These are phyloP conservation scores for Clonostachys solani DNA, from an alignment of 2,329 filamentous ascomycete genomes.

Conservation along the genomic window DNA sequence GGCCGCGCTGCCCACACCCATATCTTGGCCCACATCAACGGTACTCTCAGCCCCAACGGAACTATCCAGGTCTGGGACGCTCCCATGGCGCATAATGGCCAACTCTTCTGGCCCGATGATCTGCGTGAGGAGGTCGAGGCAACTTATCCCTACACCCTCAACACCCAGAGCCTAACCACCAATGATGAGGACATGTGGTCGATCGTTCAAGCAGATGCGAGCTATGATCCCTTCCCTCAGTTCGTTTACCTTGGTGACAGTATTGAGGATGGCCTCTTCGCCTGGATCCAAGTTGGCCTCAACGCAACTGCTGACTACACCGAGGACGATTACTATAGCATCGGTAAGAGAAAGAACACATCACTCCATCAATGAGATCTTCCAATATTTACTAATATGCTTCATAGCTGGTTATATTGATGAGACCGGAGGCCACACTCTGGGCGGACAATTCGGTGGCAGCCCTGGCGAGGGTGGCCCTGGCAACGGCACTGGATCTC, in stretches of 20 bases:
- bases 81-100: constrained; percentile 45
- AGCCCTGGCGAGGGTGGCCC: too few species aligned
- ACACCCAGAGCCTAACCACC: constrained; percentile 37
- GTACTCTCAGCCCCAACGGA: constrained; percentile 9
- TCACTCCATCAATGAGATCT: too few species aligned
- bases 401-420: too few species aligned
- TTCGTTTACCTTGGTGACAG: constrained; percentile 53
- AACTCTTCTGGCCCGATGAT: constrained; percentile 59
- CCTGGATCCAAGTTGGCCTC: constrained; percentile 50
- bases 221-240: constrained; percentile 53
- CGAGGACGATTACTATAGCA: too few species aligned
- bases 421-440: too few species aligned
- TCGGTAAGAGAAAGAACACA: too few species aligned
- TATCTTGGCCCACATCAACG: constrained; percentile 28
- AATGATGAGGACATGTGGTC: constrained; percentile 48
- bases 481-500: too few species aligned
- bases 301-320: constrained; percentile 18
- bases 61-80: too few species aligned
- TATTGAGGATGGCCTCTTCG: constrained; percentile 45
- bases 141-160: constrained; percentile 39
- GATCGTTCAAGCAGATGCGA: constrained; percentile 36
- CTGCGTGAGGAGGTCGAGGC: constrained; percentile 47
- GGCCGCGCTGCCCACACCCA: constrained; percentile 44
- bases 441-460: too few species aligned
- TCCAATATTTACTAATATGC: too few species aligned